phyloP scores from a whole-genome alignment of 78 protist genomes.

The Bigelowiella natans region DNA sequence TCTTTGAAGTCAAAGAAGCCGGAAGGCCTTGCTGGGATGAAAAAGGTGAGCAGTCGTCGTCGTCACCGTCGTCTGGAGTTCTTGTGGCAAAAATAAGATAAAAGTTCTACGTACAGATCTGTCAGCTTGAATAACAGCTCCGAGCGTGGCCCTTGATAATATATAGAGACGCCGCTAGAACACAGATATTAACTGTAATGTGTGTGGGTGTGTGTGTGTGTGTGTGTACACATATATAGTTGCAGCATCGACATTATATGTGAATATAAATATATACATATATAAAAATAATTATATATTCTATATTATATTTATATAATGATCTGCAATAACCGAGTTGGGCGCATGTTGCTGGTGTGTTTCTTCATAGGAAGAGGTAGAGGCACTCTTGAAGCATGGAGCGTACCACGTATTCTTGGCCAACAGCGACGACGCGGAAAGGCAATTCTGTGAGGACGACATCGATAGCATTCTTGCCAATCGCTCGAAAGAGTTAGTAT shows the following conservation, averaged over 20 bases:
- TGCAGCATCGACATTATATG: not conserved
- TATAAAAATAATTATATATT: not conserved
- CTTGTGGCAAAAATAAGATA: too few species aligned
- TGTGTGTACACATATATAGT: not conserved
- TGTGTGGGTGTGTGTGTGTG: not conserved
- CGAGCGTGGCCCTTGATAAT: too few species aligned
- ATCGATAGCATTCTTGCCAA: conserved; percentile 29
- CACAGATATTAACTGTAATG: not conserved
- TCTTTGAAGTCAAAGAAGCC: too few species aligned
- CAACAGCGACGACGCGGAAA: not conserved
- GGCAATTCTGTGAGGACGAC: not conserved
- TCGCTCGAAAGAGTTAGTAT: not conserved
- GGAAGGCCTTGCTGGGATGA: not conserved
- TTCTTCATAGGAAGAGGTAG: too few species aligned
- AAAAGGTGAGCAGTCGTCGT: not conserved
- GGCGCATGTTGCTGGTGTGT: too few species aligned
- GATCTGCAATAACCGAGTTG: too few species aligned
- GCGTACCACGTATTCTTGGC: not conserved
- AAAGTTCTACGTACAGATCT: too few species aligned
- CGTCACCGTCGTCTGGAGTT: not conserved
- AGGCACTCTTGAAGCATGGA: not conserved
- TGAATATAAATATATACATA: not conserved
- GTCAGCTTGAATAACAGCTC: too few species aligned
- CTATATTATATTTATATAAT: not conserved
- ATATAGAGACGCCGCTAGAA: not conserved